Evolutionary conservation across 73 alveolate species (phyloP).

Genomic region (Uronychia binucleata): DNA sequence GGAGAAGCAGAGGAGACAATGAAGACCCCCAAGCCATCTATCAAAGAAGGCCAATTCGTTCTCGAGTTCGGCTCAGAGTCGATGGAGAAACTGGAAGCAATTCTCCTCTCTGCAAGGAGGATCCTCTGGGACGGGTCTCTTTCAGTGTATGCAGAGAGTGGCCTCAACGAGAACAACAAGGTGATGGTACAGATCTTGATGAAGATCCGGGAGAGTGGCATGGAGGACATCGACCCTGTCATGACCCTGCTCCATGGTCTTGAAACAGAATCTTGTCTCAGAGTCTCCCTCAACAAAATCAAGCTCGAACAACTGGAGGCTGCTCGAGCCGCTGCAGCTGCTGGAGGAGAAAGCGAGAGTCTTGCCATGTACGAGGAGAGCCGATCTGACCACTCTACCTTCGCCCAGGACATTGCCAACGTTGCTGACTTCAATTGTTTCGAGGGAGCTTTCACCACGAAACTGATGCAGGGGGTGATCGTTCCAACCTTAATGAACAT

Average conservation of each 20-base stretch:
- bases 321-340: conserved; percentile 41
- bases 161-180: conserved; percentile 42
- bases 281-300: conserved; percentile 34
- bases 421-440: conserved; percentile 58
- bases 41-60: conserved; percentile 14
- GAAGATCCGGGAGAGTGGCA: conserved; percentile 22
- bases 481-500: conserved; percentile 14
- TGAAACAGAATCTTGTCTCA: conserved; percentile 44
- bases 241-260: conserved; percentile 54
- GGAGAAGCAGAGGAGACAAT: neutral
- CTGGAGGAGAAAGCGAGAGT: conserved; percentile 34
- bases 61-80: conserved; percentile 46
- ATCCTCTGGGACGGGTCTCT: conserved; percentile 69
- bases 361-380: neutral
- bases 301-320: conserved; percentile 58
- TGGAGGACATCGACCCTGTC: conserved; percentile 47
- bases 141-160: conserved; percentile 38
- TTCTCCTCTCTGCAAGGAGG: conserved; percentile 17
- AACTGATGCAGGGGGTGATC: conserved; percentile 59
- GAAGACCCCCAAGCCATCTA: conserved; percentile 2
- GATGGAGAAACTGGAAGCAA: neutral
- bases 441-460: conserved; percentile 53
- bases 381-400: neutral
- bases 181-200: conserved; percentile 30
- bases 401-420: conserved; percentile 20